Conservation (phyloP, 2,329 filamentous ascomycete species). For the Penicillium rolfsii region DNA sequence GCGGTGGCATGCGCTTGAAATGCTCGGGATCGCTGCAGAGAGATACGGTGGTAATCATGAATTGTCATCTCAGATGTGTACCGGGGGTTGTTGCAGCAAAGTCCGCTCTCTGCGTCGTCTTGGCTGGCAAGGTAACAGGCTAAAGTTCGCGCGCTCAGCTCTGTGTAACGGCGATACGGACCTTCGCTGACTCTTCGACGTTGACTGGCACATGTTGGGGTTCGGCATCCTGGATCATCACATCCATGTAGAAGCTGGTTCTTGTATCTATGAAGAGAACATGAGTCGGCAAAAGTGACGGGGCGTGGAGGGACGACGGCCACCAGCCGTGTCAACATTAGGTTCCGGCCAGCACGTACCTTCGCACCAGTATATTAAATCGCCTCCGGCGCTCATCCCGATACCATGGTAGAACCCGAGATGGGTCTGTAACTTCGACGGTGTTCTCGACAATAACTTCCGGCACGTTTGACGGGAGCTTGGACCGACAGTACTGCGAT, state of each 20-base stretch:
- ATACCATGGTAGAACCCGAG: conserved; percentile 43
- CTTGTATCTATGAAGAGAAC: conserved; percentile 63
- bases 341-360: conserved; percentile 50
- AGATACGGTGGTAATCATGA: conserved; percentile 32
- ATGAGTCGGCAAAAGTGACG: not conserved
- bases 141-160: conserved; percentile 78
- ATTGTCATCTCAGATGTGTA: conserved; percentile 33
- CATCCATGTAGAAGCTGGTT: conserved; percentile 83
- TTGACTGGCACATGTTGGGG: conserved; percentile 78
- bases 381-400: conserved; percentile 46
- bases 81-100: conserved; percentile 61
- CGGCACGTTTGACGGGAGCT: conserved; percentile 47
- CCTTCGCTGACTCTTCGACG: conserved; percentile 68
- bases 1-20: conserved; percentile 27
- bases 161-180: conserved; percentile 77
- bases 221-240: conserved; percentile 68
- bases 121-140: conserved; percentile 80
- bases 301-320: not conserved
- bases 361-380: conserved; percentile 67
- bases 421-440: conserved; percentile 43
- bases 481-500: conserved; percentile 39
- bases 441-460: conserved; percentile 46
- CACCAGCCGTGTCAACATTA: conserved; percentile 10
- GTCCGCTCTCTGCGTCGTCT: conserved; percentile 70
- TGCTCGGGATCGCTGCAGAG: conserved; percentile 38